Conservation (phyloP, 1,284 basidiomycete genomes). For the Entoloma clypeatum region DNA sequence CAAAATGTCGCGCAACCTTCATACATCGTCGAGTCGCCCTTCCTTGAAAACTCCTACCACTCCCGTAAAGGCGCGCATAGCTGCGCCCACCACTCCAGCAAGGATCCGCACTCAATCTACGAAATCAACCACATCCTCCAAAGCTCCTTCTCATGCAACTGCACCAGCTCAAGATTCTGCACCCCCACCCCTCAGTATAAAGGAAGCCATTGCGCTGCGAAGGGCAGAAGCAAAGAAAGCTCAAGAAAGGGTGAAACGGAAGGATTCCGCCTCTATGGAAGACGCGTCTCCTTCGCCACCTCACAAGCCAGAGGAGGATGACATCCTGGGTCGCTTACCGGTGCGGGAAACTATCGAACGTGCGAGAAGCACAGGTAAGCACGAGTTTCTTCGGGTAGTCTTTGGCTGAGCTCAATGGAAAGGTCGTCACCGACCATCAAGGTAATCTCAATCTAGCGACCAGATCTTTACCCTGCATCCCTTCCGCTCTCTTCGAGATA, state of each 20-base stretch:
- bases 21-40: slow-evolving; percentile 13
- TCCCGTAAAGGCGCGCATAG: slow-evolving; percentile 15
- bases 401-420: slow-evolving; percentile 43
- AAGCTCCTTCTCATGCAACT: slow-evolving; percentile 22
- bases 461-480: slow-evolving; percentile 64
- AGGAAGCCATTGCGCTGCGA: slow-evolving; percentile 70
- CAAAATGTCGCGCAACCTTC: slow-evolving; percentile 20
- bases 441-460: slow-evolving; percentile 71
- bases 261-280: slow-evolving; percentile 36
- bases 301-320: slow-evolving; percentile 42
- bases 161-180: slow-evolving; percentile 12
- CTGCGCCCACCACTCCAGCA: slow-evolving; percentile 21
- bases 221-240: slow-evolving; percentile 71
- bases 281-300: slow-evolving; percentile 41
- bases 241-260: slow-evolving; percentile 28
- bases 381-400: slow-evolving; percentile 24
- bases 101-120: slow-evolving; percentile 33
- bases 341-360: slow-evolving; percentile 73
- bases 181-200: slow-evolving; percentile 47
- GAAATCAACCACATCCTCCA: slow-evolving; percentile 33
- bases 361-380: slow-evolving; percentile 67
- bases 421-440: slow-evolving; percentile 34
- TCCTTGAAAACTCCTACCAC: slow-evolving; percentile 16
- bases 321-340: slow-evolving; percentile 64
- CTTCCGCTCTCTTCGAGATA: slow-evolving; percentile 74